phyloP scores from a whole-genome alignment of 352 stramenopile genomes.

The Phytopythium aichiense region DNA sequence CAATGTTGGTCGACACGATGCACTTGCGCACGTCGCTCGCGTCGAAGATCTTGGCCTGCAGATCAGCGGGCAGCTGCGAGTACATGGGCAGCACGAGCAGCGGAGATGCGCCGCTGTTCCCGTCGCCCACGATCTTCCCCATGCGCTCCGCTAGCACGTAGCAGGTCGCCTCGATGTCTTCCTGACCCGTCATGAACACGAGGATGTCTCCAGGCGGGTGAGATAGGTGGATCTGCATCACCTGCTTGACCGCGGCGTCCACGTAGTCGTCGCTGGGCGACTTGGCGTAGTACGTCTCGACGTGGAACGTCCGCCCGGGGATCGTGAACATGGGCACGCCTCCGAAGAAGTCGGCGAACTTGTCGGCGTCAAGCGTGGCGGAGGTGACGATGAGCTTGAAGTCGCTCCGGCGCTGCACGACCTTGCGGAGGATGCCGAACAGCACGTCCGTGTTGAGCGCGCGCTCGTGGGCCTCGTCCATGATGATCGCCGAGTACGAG shows the following conservation, averaged over 20 bases:
- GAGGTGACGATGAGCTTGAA: conserved; percentile 93
- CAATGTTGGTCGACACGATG: conserved; percentile 98
- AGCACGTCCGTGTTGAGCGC: conserved; percentile 94
- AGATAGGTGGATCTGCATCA: conserved; percentile 98
- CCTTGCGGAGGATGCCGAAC: conserved; percentile 91
- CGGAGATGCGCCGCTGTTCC: conserved; percentile 81
- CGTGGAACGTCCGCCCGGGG: conserved; percentile 85
- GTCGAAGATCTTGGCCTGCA: conserved; percentile 98
- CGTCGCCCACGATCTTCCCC: conserved; percentile 56
- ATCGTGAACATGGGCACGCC: conserved; percentile 98
- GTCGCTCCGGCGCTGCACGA: conserved; percentile 84
- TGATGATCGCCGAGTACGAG: conserved; percentile 88
- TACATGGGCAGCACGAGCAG: conserved; percentile 99
- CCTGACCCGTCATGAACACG: conserved; percentile 99
- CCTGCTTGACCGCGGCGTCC: conserved; percentile 96
- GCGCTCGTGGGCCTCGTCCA: conserved; percentile 95
- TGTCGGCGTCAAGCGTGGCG: conserved; percentile 97
- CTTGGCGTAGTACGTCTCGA: conserved; percentile 90
- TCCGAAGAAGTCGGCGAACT: conserved; percentile 98
- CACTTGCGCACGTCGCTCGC: conserved; percentile 94
- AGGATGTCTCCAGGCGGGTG: conserved; percentile 96
- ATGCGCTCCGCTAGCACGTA: conserved; percentile 95
- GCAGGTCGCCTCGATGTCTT: conserved; percentile 97
- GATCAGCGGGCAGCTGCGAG: conserved; percentile 95
- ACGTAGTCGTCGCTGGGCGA: conserved; percentile 97